Percentiles rank a stretch among this genome's conserved stretches.
Conservation (phyloP, 164 flowering plant species). For the Stephania cephalantha region DNA sequence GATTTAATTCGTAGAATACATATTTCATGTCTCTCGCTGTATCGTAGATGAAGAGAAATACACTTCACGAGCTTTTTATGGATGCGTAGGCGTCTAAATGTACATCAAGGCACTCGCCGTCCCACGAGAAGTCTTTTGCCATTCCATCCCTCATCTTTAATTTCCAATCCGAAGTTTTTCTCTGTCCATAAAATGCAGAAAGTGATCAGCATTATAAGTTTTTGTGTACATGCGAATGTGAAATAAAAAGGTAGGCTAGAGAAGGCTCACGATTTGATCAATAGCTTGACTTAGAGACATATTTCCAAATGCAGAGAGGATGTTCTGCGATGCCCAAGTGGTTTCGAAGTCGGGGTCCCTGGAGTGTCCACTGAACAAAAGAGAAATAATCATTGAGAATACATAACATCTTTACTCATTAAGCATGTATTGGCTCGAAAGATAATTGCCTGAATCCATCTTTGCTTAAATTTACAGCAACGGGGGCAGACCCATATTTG, state of each 20-base stretch:
- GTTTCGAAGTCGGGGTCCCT: constrained; percentile 32
- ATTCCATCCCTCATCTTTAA: constrained; percentile 51
- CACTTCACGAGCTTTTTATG: constrained; percentile 35
- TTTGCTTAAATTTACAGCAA: constrained; percentile 28
- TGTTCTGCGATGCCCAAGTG: constrained; percentile 36
- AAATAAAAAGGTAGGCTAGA: neutral
- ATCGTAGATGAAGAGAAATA: neutral
- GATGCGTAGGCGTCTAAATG: constrained; percentile 54
- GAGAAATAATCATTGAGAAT: neutral
- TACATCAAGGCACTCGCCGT: constrained; percentile 56
- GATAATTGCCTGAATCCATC: constrained; percentile 33
- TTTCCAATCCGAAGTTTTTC: constrained; percentile 43
- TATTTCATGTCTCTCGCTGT: neutral
- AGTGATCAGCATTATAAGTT: neutral
- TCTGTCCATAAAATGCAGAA: constrained; percentile 26
- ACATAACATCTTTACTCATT: neutral
- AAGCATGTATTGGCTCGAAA: neutral
- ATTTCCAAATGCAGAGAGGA: constrained; percentile 40
- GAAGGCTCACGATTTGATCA: constrained; percentile 57
- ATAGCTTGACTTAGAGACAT: constrained; percentile 58
- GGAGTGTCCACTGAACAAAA: constrained; percentile 25
- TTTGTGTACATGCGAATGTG: neutral
- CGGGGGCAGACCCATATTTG: constrained; percentile 72
- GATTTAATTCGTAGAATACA: no score
- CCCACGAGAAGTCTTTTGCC: constrained; percentile 74